Evolutionary conservation across 73 alveolate species (phyloP).

Genomic region (Paramecium primaurelia): DNA sequence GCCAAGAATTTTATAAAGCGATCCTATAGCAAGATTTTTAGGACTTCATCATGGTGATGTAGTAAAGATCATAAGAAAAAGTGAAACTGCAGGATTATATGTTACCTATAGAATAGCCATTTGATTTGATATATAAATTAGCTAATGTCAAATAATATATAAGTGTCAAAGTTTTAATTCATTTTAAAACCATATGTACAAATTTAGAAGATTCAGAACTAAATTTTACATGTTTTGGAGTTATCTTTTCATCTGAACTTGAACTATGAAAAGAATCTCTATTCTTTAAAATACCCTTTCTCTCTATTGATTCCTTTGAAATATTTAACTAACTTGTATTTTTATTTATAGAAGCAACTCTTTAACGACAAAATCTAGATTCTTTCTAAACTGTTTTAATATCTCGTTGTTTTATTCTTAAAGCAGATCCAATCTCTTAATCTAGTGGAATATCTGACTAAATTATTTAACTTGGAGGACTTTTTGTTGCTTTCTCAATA

Average conservation of each 20-base stretch:
- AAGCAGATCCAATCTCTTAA: neutral
- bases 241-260: neutral
- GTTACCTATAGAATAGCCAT: slow-evolving; percentile 94
- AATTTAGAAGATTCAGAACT: neutral
- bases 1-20: slow-evolving; percentile 13
- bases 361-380: neutral
- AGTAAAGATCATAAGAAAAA: slow-evolving; percentile 90
- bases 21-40: slow-evolving; percentile 2
- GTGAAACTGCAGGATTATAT: slow-evolving; percentile 98
- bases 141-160: neutral
- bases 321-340: neutral
- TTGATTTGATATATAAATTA: slow-evolving; percentile 5
- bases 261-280: neutral
- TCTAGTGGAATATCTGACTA: neutral
- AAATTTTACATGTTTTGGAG: neutral
- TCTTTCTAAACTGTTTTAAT: neutral
- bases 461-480: neutral
- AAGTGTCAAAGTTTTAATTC: neutral
- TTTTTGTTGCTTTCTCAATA: neutral
- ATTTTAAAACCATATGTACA: neutral
- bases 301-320: neutral
- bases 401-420: neutral
- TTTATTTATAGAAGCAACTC: neutral
- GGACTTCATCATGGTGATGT: slow-evolving; percentile 91
- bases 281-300: neutral